Evolutionary conservation across 2,329 filamentous ascomycete genomes (phyloP), one percentile per base, ranked within the genome.

Genomic region (Trichoderma asperellum): DNA sequence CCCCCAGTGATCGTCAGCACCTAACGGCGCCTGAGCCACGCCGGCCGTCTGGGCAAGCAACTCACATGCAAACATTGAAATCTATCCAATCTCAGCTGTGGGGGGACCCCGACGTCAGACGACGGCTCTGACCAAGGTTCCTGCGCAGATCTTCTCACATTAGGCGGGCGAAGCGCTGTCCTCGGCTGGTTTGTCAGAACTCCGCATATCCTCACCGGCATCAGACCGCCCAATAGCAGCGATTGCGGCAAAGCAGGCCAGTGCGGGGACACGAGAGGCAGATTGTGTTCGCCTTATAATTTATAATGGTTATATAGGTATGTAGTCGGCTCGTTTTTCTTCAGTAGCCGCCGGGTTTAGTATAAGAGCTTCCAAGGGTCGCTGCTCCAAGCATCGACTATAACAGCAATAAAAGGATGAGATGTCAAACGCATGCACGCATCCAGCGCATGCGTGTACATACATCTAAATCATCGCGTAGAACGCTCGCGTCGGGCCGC

Each of bases 81-180:
- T 32, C 56, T 47, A n/a, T 24, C 37, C 60, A 56, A 29, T 56
- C 40, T 69, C 24, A 52, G 61, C 56, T 47, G 53, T 43, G 61
- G 68, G 32, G 40, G 62, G 55, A 47, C 47, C 29, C 24, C 68
- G n/a, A 66, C 60, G 68, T 69, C 68, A 69, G 68, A 49, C 53
- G 68, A 55, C 61, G 47, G 59, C 40, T 29, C 55, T 35, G 14
- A 32, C 37, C 40, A 57, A 59, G 47, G 60, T 37, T 43, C 34
- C 34, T 21, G 58, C 27, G 68, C 68, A 59, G 68, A 69, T 69
- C 60, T 58, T 55, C 24, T 65, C 47, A 63, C 27, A 43, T 37
- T 63, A 55, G 37, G 47, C 43, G 60, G 29, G 40, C 43, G 60
- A 49, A 43, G 62, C 37, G 52, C 52, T 7, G 24, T 37, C 35